phyloP scores from a whole-genome alignment of 2,329 filamentous ascomycete species.

The Samsoniella hepiali region DNA sequence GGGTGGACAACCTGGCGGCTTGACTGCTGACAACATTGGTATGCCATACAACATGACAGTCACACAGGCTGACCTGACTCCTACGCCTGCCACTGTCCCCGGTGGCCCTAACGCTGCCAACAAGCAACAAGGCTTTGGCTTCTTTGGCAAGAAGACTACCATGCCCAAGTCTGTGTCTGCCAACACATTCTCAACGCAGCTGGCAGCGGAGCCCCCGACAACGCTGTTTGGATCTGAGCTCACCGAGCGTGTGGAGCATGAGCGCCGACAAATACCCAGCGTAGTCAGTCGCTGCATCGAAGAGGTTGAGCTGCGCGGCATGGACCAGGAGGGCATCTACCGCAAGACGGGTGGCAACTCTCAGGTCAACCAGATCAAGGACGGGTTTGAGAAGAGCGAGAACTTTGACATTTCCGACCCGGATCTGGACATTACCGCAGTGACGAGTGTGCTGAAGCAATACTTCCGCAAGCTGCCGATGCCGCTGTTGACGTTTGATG shows the following conservation, averaged over 20 bases:
- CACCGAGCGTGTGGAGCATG: conserved; percentile 77
- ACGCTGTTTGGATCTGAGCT: conserved; percentile 87
- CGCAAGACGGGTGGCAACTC: conserved; percentile 93
- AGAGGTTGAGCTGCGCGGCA: conserved; percentile 91
- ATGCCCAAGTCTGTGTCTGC: conserved; percentile 51
- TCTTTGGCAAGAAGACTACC: conserved; percentile 61
- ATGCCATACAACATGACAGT: conserved; percentile 69
- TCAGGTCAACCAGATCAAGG: conserved; percentile 84
- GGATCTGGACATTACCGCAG: conserved; percentile 89
- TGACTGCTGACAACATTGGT: conserved; percentile 62
- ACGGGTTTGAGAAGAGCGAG: conserved; percentile 82
- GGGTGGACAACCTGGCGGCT: conserved; percentile 49
- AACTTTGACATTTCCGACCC: conserved; percentile 93
- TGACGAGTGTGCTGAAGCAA: conserved; percentile 93
- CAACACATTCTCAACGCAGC: conserved; percentile 38
- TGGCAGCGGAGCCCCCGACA: conserved; percentile 52
- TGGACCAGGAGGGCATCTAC: conserved; percentile 97
- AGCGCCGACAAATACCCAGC: conserved; percentile 83
- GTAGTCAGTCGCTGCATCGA: conserved; percentile 93
- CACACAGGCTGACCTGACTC: conserved; percentile 45
- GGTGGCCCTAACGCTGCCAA: conserved; percentile 30
- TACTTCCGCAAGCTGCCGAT: conserved; percentile 92
- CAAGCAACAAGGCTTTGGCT: conserved; percentile 59
- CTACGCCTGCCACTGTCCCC: conserved; percentile 20
- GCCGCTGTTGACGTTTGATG: conserved; percentile 85